Evolutionary conservation across 257 asterid species (phyloP).

Genomic region (Solanum paucissectum): DNA sequence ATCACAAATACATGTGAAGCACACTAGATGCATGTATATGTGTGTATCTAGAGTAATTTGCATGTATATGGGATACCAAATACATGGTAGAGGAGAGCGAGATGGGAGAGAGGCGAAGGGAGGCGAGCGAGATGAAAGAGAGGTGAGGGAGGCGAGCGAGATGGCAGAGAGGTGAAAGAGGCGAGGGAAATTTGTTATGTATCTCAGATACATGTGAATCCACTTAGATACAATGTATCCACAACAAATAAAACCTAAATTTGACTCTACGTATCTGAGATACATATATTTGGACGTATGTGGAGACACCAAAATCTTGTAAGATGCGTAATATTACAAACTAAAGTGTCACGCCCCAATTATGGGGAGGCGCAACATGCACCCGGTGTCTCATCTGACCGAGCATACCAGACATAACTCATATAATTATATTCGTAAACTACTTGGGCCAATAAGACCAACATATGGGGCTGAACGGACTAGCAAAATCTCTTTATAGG

Average conservation of each 20-base stretch:
- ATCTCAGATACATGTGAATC: no score
- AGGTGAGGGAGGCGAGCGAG: no score
- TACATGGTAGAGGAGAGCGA: not conserved
- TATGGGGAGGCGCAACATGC: not conserved
- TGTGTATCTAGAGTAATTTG: no score
- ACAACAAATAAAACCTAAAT: no score
- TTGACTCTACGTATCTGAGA: not conserved
- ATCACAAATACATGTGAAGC: not conserved
- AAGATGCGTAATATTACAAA: not conserved
- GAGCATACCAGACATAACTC: not conserved
- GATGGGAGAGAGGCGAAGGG: no score
- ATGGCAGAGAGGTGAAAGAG: not conserved
- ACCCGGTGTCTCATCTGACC: not conserved
- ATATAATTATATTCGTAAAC: no score
- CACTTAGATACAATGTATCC: not conserved
- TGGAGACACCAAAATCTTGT: no score
- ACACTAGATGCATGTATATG: not conserved
- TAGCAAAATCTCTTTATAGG: no score
- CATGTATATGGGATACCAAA: not conserved
- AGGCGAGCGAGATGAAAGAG: no score
- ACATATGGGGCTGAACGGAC: not conserved
- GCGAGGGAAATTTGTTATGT: not conserved
- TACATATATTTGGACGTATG: no score
- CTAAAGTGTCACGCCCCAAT: not conserved
- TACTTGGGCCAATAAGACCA: not conserved